Base-by-base conservation (phyloP, 441 rosid genomes). In the Populus tomentosa region DNA sequence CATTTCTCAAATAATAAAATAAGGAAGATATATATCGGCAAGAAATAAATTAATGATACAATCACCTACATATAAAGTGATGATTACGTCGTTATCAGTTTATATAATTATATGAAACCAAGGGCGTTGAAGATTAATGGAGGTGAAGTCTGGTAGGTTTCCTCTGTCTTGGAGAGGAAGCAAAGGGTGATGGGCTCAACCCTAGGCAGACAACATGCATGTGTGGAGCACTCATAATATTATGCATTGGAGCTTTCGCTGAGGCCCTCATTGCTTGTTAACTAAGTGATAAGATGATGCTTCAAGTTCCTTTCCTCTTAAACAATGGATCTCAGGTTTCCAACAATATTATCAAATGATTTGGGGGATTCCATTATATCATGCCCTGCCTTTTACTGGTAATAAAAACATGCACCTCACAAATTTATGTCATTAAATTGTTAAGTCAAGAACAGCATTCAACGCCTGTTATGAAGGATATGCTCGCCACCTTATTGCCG, bases 221-320 rank as follows among this genome's bases (percentile, higher is more conserved):
- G 67, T 78, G 68, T 36, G 14, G 26, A 50, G 64, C 79, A 65
- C 66, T 66, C 46, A 66, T 32, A 26, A 65, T n/a, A 20, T 1
- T 0, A 18, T 50, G 59, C 28, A 28, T 33, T 8, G 64, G 53
- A 42, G 70, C 3, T 36, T 30, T 21, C 3, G 8, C 9, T 76
- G 73, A 56, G 46, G 76, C 46, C 26, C 33, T 24, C 35, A 20
- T 79, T 76, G 70, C 85, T 79, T 82, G 20, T 64, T 53, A 69
- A 70, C 24, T 28, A 82, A 79, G 82, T 35, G 69, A 80, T 76
- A 76, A 77, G 13, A 20, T 10, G 24, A 21, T 68, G 26, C 50
- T 10, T 18, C 18, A 28, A 28, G 30, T 28, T 28, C 18, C 23
- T 30, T 24, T 35, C 30, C 38, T 66, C 9, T 8, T 33, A 18